These are phyloP conservation scores for Neophaeococcomyces mojaviensis DNA, from an alignment of 2,329 filamentous ascomycete species.

Conservation along the genomic window DNA sequence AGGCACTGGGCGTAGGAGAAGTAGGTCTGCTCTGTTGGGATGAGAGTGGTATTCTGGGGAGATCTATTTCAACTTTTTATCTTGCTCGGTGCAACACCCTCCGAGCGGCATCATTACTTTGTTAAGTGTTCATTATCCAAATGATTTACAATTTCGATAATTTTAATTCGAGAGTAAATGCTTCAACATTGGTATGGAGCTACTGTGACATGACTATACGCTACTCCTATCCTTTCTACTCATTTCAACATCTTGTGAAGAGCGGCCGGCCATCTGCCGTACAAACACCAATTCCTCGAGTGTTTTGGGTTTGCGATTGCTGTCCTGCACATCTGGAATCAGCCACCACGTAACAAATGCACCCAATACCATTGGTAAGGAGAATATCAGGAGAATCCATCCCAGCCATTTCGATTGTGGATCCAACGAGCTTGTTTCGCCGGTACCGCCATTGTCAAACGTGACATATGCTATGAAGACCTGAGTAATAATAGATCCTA, in stretches of 20 bases:
- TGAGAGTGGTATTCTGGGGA: too few relatives aligned
- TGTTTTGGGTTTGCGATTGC: neutral
- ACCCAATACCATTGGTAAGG: slow-evolving; percentile 1
- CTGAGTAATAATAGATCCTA: slow-evolving; percentile 32
- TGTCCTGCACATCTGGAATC: slow-evolving; percentile 1
- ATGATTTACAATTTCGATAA: too few relatives aligned
- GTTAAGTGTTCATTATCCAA: too few relatives aligned
- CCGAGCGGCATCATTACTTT: too few relatives aligned
- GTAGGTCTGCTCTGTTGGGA: too few relatives aligned
- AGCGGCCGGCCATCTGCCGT: neutral
- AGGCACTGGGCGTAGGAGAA: too few relatives aligned
- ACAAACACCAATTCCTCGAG: slow-evolving; percentile 1
- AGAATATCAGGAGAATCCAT: slow-evolving; percentile 3
- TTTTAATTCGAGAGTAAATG: too few relatives aligned
- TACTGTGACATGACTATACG: too few relatives aligned
- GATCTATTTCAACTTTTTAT: too few relatives aligned
- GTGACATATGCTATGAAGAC: slow-evolving; percentile 39
- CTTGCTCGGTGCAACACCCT: too few relatives aligned
- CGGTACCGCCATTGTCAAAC: neutral
- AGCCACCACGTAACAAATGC: neutral
- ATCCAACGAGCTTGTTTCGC: neutral
- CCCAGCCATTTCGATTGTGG: slow-evolving; percentile 1
- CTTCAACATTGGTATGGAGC: too few relatives aligned
- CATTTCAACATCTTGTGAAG: neutral
- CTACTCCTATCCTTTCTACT: too few relatives aligned